Percentiles rank a stretch among this genome's conserved stretches.
These are phyloP conservation scores for Aurantiochytrium sp. DNA, from an alignment of 108 stramenopile species.

Conservation along the genomic window DNA sequence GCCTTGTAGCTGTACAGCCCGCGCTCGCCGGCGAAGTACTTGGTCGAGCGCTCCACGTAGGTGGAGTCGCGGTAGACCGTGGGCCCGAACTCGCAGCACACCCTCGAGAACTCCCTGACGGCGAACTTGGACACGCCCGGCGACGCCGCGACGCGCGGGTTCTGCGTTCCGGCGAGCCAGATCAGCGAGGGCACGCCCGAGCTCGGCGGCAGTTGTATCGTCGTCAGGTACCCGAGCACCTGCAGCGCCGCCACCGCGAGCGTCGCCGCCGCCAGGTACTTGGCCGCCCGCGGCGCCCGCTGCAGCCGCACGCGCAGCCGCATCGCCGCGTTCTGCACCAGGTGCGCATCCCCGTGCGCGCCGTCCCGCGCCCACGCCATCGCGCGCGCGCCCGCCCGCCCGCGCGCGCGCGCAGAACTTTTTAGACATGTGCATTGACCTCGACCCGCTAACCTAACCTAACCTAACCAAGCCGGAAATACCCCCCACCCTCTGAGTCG, in stretches of 20 bases:
- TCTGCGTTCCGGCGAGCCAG: neutral
- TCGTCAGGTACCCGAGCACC: neutral
- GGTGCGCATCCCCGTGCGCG: too few relatives aligned
- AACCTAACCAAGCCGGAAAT: too few relatives aligned
- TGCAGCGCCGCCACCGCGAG: neutral
- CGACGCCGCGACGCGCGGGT: neutral
- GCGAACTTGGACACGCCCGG: neutral
- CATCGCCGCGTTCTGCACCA: neutral
- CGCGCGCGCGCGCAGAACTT: too few relatives aligned
- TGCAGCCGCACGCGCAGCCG: neutral
- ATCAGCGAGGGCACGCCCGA: neutral
- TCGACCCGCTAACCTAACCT: too few relatives aligned
- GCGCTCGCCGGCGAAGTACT: neutral
- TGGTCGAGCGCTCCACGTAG: neutral
- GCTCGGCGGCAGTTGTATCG: neutral
- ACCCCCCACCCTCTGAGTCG: too few relatives aligned
- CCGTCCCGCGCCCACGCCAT: too few relatives aligned
- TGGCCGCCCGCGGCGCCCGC: neutral
- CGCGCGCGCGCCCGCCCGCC: too few relatives aligned
- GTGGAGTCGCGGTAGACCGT: neutral
- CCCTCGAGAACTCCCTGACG: neutral
- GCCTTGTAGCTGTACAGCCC: neutral
- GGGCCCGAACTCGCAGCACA: neutral
- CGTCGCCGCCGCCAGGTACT: neutral
- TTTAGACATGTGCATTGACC: too few relatives aligned